Conservation (phyloP, 495 filamentous ascomycete genomes). For the Daldinia loculata region DNA sequence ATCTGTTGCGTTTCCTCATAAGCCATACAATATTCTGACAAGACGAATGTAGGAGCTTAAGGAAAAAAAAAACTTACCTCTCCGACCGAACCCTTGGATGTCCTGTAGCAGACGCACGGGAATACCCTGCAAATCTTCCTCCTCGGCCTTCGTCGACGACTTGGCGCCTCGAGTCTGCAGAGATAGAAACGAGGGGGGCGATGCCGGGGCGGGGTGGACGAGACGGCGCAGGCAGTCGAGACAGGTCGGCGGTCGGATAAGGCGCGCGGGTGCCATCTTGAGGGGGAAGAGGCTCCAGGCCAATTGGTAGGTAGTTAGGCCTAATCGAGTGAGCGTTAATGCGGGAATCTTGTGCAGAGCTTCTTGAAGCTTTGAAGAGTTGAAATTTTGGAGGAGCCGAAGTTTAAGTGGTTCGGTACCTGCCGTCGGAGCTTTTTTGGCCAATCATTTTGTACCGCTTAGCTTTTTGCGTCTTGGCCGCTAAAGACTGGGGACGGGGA, state of each 20-base stretch:
- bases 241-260: slow-evolving; percentile 40
- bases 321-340: background rate
- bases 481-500: background rate
- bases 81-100: slow-evolving; percentile 66
- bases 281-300: background rate
- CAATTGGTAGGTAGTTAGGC: slow-evolving; percentile 13
- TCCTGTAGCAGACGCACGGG: slow-evolving; percentile 68
- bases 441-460: slow-evolving; percentile 16
- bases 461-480: background rate
- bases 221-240: slow-evolving; percentile 43
- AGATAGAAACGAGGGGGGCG: slow-evolving; percentile 16
- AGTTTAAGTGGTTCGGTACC: slow-evolving; percentile 24
- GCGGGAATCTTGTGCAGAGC: background rate
- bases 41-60: background rate
- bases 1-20: slow-evolving; percentile 38
- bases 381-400: slow-evolving; percentile 30
- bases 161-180: slow-evolving; percentile 57
- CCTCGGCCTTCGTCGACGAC: slow-evolving; percentile 57
- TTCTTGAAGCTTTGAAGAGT: slow-evolving; percentile 15
- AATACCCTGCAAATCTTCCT: slow-evolving; percentile 55
- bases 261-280: slow-evolving; percentile 39
- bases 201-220: slow-evolving; percentile 20
- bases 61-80: slow-evolving; percentile 53
- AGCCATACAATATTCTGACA: background rate
- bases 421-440: slow-evolving; percentile 31